These are phyloP conservation scores for Punctularia strigosozonata DNA, from an alignment of 768 basidiomycete species.

Conservation along the genomic window DNA sequence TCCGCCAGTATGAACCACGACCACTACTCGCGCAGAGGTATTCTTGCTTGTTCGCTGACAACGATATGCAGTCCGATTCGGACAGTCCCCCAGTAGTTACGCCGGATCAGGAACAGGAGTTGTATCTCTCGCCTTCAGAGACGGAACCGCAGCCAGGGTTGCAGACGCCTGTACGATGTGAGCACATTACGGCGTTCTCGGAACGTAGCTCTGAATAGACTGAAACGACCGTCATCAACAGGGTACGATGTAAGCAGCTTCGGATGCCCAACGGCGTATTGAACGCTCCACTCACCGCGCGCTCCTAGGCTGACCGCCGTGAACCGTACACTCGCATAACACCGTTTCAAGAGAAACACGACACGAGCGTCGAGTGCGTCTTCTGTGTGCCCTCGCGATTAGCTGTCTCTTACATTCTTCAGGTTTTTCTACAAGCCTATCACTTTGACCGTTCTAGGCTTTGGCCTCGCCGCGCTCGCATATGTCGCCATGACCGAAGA, in stretches of 20 bases:
- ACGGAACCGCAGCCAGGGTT: conserved; percentile 55
- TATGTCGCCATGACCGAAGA: conserved; percentile 79
- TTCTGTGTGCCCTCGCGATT: background rate
- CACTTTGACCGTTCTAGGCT: conserved; percentile 62
- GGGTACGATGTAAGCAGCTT: conserved; percentile 72
- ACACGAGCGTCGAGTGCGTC: conserved; percentile 73
- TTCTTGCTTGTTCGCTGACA: no score
- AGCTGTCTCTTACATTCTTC: background rate
- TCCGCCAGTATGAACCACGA: no score
- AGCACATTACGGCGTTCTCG: conserved; percentile 20
- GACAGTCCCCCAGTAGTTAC: conserved; percentile 26
- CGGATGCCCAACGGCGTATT: conserved; percentile 1
- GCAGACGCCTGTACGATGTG: conserved; percentile 68
- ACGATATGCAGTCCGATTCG: no score
- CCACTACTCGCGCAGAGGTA: no score
- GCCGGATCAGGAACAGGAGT: conserved; percentile 56
- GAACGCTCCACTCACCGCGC: background rate
- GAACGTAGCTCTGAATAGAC: conserved; percentile 1
- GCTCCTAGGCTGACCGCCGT: conserved; percentile 61
- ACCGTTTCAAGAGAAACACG: conserved; percentile 75
- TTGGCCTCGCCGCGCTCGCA: conserved; percentile 55
- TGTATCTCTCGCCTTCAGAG: conserved; percentile 25
- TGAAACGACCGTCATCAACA: conserved; percentile 16
- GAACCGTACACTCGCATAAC: conserved; percentile 75
- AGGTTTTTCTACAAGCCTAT: conserved; percentile 85